Evolutionary conservation across 768 basidiomycete genomes (phyloP), one percentile per base, ranked within the genome.

Genomic region (Termitomyces sp.): DNA sequence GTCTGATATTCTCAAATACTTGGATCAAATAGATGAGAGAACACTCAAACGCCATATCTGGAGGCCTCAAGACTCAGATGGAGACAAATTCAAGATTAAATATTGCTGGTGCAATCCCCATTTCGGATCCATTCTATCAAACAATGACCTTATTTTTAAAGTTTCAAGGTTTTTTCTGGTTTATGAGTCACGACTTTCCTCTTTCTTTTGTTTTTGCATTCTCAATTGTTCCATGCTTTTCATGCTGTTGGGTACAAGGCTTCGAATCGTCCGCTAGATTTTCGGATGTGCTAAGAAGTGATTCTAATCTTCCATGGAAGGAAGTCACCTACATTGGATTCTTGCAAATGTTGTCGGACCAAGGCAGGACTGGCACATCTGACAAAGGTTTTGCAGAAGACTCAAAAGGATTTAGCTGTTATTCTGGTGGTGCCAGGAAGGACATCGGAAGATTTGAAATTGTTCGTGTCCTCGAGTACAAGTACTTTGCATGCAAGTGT

Each of bases 341-440:
- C n/a, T n/a, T n/a, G n/a, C n/a, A 91, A 87, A 89, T 93, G 60
- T 71, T 95, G 37, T 74, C 77, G 7, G 86, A 91, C 61, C 86
- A 94, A 94, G 68, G 81, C 84, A 0, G 93, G 93, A 22, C 73
- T 95, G 54, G 85, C 85, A 27, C 88, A 93, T 68, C 74, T 95
- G 52, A 92, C 89, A 8, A 89, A 85, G 66, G 85, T 92, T 43
- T 66, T 94, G 54, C 82, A 86, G 56, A 78, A 76, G 58, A 81
- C 80, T 63, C 71, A 84, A 64, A 83, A 80, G 65, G 91, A 92
- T 74, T 69, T 93, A 55, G 79, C 74, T 14, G 76, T 90, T 27
- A 85, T 93, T 34, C 72, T 80, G 70, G 85, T 84, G 50, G 74
- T 76, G 14, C 76, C 63, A n/a, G 65, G 66, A 45, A 53, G 67